phyloP scores from a whole-genome alignment of 2,329 filamentous ascomycete genomes.

The Domatiomyces catenatus region DNA sequence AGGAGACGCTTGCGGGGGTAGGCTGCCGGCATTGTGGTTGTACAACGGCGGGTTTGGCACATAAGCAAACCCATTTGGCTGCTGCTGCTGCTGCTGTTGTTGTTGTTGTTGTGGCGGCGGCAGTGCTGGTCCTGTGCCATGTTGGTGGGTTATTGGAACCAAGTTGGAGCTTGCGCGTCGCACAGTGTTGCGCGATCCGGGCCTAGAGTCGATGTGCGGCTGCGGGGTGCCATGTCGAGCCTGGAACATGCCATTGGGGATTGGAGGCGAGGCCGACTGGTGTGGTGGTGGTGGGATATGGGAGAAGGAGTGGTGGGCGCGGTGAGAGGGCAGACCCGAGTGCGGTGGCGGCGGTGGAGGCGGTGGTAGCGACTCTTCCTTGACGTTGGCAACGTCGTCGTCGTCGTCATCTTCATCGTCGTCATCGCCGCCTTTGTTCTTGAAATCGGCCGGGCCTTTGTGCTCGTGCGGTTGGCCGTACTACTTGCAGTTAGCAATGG shows the following conservation, averaged over 20 bases:
- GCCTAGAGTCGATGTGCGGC: conserved; percentile 52
- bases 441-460: conserved; percentile 87
- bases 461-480: conserved; percentile 89
- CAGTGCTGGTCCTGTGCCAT: conserved; percentile 30
- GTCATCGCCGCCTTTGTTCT: conserved; percentile 53
- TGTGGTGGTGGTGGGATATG: conserved; percentile 61
- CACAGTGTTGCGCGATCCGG: conserved; percentile 64
- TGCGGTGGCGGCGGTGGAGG: conserved; percentile 21
- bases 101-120: conserved; percentile 25
- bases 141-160: conserved; percentile 45
- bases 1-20: conserved; percentile 21
- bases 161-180: conserved; percentile 62
- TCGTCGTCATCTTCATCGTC: conserved; percentile 75
- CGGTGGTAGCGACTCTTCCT: conserved; percentile 44
- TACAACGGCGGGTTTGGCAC: conserved; percentile 79
- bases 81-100: conserved; percentile 34
- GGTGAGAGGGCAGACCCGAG: conserved; percentile 50
- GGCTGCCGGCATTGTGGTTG: conserved; percentile 44
- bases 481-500: conserved; percentile 31
- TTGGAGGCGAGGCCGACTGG: conserved; percentile 76
- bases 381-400: conserved; percentile 40
- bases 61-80: conserved; percentile 60
- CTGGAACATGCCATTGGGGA: conserved; percentile 60
- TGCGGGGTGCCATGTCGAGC: conserved; percentile 69
- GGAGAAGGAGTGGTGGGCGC: conserved; percentile 55